Evolutionary conservation across 108 stramenopile genomes (phyloP).

Genomic region (Nitzschia sp.): DNA sequence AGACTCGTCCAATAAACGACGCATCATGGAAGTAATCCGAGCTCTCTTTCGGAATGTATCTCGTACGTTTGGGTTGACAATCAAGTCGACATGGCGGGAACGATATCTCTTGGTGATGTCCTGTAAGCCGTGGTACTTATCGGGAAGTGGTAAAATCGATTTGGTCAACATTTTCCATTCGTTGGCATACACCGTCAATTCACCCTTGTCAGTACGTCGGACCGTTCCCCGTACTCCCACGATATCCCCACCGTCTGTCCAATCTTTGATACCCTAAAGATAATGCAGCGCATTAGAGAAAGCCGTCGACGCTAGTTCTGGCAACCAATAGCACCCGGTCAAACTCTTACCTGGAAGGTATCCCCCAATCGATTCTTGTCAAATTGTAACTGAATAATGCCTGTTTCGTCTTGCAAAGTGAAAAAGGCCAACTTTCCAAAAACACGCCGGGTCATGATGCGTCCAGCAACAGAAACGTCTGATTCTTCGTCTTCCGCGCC

Average conservation of each 20-base stretch:
- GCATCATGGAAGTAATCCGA: slow-evolving; percentile 83
- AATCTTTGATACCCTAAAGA: slow-evolving; percentile 84
- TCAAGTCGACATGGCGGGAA: slow-evolving; percentile 93
- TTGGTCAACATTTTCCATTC: slow-evolving; percentile 98
- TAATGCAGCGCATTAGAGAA: too few relatives aligned
- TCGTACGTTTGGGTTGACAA: slow-evolving; percentile 92
- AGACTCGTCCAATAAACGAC: slow-evolving; percentile 84
- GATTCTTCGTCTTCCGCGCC: slow-evolving; percentile 83
- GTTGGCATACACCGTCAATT: slow-evolving; percentile 90
- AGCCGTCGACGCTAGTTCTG: too few relatives aligned
- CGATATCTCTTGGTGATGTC: slow-evolving; percentile 96
- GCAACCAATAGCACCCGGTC: neutral
- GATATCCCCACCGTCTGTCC: slow-evolving; percentile 95
- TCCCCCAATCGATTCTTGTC: slow-evolving; percentile 88
- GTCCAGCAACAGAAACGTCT: slow-evolving; percentile 87
- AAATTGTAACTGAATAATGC: slow-evolving; percentile 91
- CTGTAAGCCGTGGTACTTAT: slow-evolving; percentile 94
- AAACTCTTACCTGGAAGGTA: slow-evolving; percentile 65
- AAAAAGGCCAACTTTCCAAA: slow-evolving; percentile 98
- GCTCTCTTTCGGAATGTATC: slow-evolving; percentile 93
- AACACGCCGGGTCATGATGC: slow-evolving; percentile 93
- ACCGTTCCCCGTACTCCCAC: slow-evolving; percentile 92
- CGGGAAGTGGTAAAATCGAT: slow-evolving; percentile 91
- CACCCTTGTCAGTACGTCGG: slow-evolving; percentile 96
- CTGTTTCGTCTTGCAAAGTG: slow-evolving; percentile 90